Evolutionary conservation across 1,284 basidiomycete species (phyloP), one percentile per base, ranked within the genome.

Genomic region (Pascua sp.): DNA sequence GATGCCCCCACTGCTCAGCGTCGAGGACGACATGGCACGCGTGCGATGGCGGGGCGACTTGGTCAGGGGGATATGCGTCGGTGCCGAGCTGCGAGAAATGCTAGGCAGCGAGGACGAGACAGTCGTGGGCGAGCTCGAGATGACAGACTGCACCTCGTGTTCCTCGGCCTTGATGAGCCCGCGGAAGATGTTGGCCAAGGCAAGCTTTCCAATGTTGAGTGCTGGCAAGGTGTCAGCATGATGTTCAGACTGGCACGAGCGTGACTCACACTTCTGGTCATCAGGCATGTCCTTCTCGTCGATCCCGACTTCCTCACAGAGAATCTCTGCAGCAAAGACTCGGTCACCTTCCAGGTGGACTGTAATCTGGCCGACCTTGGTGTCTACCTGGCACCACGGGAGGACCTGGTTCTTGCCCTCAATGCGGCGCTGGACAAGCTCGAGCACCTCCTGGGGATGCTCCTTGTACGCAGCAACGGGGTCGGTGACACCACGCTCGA

Each of bases 321-420:
- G 98, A 4, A 95, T 86, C 77, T 98, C 96, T 11, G 91, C 90
- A 60, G 97, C 93, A 73, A 97, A 98, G 64, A 88, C 91, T 48
- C 83, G 79, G 5, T 71, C 73, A 66, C 96, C 91, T 55, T 85
- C 89, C 44, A 98, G 71, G 77, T 97, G 91, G 4, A 98, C 85
- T 0, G 87, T 88, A 59, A 99, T 80, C 39, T 90, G 84, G 2
- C 95, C 95, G 16, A 87, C 86, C 75, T 90, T 88, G 7, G 92
- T 95, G 73, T 98, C 95, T 24, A 90, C 86, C 16, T 83, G 84
- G 51, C 89, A 89, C 96, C 96, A 99, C 5, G 86, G 80, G 16
- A 86, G 79, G 5, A 91, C 86, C 37, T 89, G 85, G 0, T 89
- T 91, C 75, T 97, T 89, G 13, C 95, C 94, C 73, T 98, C 94